These are phyloP conservation scores for Myxozyma vanderwaltii DNA, from an alignment of 805 yeast genomes.

Conservation along the genomic window DNA sequence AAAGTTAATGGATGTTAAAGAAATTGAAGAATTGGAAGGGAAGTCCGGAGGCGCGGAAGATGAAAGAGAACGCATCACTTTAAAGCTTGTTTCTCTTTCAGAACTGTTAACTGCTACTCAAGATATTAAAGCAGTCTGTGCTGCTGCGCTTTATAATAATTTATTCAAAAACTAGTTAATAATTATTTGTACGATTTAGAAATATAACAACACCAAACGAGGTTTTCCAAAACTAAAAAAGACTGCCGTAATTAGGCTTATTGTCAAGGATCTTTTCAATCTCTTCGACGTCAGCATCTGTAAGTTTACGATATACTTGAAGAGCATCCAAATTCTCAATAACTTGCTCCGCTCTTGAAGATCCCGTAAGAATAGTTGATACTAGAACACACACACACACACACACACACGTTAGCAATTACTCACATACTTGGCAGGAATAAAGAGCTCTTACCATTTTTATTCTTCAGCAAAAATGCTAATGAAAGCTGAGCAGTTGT, in stretches of 20 bases:
- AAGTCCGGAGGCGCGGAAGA: constrained; percentile 24
- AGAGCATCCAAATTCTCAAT: constrained; percentile 40
- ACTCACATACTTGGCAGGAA: neutral
- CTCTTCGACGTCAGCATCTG: constrained; percentile 37
- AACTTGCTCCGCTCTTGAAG: constrained; percentile 40
- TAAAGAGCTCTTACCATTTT: constrained; percentile 30
- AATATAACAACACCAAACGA: no score
- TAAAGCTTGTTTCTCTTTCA: constrained; percentile 14
- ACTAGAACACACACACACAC: constrained; percentile 24
- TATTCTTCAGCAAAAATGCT: constrained; percentile 41
- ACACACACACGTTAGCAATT: neutral
- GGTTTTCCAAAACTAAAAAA: neutral
- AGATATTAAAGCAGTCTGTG: constrained; percentile 26
- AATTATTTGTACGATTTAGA: no score
- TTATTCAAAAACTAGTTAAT: neutral
- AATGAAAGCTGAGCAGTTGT: constrained; percentile 40
- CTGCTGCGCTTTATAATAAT: constrained; percentile 13
- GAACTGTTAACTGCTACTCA: constrained; percentile 23
- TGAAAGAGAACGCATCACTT: constrained; percentile 26
- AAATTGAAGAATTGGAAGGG: constrained; percentile 21
- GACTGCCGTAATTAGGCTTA: constrained; percentile 34
- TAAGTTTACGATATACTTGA: constrained; percentile 38
- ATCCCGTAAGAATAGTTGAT: constrained; percentile 41
- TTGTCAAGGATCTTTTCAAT: constrained; percentile 40
- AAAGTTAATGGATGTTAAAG: constrained; percentile 17